These are phyloP conservation scores for Eucalyptus cloeziana DNA, from an alignment of 345 rosid species.

Conservation along the genomic window DNA sequence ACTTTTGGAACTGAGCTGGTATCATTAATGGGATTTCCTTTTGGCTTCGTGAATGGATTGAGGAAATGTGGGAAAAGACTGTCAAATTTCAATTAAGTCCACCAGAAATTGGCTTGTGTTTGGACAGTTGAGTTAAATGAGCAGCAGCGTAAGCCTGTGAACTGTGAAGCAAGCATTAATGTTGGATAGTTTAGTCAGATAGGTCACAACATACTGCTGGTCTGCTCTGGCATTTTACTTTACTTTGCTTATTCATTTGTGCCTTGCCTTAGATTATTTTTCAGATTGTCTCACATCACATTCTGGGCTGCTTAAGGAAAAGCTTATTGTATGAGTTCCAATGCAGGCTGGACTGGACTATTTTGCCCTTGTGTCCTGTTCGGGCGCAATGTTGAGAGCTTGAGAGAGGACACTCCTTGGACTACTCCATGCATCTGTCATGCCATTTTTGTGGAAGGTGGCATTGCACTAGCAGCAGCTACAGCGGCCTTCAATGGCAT, in stretches of 20 bases:
- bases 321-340: background rate
- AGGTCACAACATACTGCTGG: background rate
- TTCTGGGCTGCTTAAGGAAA: background rate
- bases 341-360: conserved; percentile 73
- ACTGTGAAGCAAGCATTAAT: background rate
- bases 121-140: background rate
- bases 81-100: background rate
- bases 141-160: background rate
- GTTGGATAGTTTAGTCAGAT: background rate
- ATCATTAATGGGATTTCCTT: background rate
- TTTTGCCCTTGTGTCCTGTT: conserved; percentile 91
- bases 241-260: background rate
- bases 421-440: conserved; percentile 83
- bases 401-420: conserved; percentile 81
- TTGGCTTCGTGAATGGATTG: background rate
- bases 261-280: background rate
- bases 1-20: background rate
- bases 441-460: conserved; percentile 79
- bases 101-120: background rate
- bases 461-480: conserved; percentile 59
- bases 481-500: conserved; percentile 60
- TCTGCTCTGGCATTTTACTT: background rate
- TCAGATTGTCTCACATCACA: background rate
- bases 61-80: background rate
- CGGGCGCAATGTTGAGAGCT: conserved; percentile 70